Conservation (phyloP, 345 rosid species). For the Bruguiera parviflora region DNA sequence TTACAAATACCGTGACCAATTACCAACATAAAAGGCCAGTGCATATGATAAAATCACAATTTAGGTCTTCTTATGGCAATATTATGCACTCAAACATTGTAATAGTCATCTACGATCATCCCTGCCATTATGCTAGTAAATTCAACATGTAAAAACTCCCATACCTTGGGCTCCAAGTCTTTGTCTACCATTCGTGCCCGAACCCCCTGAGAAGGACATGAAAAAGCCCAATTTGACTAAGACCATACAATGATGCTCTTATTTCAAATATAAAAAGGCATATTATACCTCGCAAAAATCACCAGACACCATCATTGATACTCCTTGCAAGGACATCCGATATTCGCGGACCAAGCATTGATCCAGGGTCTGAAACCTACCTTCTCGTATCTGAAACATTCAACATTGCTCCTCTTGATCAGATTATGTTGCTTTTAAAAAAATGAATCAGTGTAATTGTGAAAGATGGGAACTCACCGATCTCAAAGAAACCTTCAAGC, state of each 20-base stretch:
- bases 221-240: background rate
- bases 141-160: too few relatives aligned
- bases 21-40: background rate
- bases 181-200: slow-evolving; percentile 81
- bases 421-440: background rate
- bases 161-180: slow-evolving; percentile 76
- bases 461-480: slow-evolving; percentile 53
- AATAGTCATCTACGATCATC: background rate
- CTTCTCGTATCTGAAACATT: slow-evolving; percentile 64
- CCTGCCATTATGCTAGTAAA: background rate
- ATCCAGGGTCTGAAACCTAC: slow-evolving; percentile 73
- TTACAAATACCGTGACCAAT: background rate
- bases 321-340: slow-evolving; percentile 73
- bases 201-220: slow-evolving; percentile 48
- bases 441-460: background rate
- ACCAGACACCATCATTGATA: slow-evolving; percentile 42
- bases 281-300: slow-evolving; percentile 73
- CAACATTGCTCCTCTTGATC: slow-evolving; percentile 8
- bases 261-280: too few relatives aligned
- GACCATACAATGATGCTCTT: too few relatives aligned
- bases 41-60: background rate
- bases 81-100: background rate
- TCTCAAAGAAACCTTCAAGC: slow-evolving; percentile 88
- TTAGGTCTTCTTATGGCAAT: background rate
- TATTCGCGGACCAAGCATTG: slow-evolving; percentile 82